Evolutionary conservation across 1,139 yeast genomes (phyloP), one percentile per base, ranked within the genome.

Genomic region (Zygosaccharomyces sapae): DNA sequence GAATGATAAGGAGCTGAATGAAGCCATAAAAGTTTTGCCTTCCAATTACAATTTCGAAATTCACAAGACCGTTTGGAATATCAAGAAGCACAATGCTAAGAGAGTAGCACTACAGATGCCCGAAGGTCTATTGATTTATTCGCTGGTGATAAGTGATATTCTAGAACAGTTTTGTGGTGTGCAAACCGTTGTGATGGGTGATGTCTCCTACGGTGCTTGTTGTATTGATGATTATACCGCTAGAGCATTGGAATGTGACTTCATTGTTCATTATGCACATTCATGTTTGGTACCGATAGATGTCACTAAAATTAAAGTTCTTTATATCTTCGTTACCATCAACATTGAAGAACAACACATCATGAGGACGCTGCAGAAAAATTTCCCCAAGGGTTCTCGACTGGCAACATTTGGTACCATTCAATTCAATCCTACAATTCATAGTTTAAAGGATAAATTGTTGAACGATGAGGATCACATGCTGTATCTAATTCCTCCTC

Each of bases 211-310:
- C 61, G 99, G 99, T 30, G 99, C 99, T 0, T 92, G 99, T 64
- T 92, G 99, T 68, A 89, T 92, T 44, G 99, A 92, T 65, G 99
- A 92, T 65, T 92, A 76, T 63, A 90, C 98, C 0, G 98, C 99
- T 3, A 73, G 90, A 51, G 83, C 97, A 0, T 70, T 92, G 39
- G 96, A 86, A 46, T 94, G 98, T 68, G 99, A 92, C 64, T 86
- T 90, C 58, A 81, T 92, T 49, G 89, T 92, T 10, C 99, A 94
- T 68, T 92, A 92, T 67, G 99, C 98, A 1, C 99, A 92, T 66
- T 89, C 96, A 10, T 92, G 99, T 68, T 73, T 92, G 44, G 97
- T 92, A 1, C 98, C 99, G 1, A 87, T 92, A 27, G 98, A 90
- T 63, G 77, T 90, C 29, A 92, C 97, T 2, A 73, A 79, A 38